Base-by-base conservation (phyloP, 2,329 filamentous ascomycete genomes). In the Arthrocladium fulminans region DNA sequence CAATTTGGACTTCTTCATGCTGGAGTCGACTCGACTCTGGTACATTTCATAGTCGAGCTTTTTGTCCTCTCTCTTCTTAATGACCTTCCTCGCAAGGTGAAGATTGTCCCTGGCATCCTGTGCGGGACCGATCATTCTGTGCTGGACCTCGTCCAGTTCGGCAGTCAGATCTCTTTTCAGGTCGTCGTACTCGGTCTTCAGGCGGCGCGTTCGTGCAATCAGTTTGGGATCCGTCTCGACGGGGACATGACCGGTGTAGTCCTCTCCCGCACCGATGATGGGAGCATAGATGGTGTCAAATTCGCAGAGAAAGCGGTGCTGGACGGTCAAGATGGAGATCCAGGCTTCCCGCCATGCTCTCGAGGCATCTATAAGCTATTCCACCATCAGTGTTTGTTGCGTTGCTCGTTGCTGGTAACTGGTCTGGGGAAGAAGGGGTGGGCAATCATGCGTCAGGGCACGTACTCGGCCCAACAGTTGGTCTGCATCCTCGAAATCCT, bases 1-100 rank as follows among this genome's bases (percentile, higher is more conserved):
- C 48, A 81, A 79, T 30, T 77, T 81, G 19, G 76, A 70, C 65
- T 92, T 92, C 62, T 81, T 82, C 56, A 80, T 73, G 34, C 81
- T 74, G 58, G 78, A 80, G 60, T 85, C 82, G 29, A 82, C 80
- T 53, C 81, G 80, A 57, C 81, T 78, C 63, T 86, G 81, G 56
- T 82, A 82, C 57, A 84, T 79, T 66, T 94, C 88, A 61, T 81
- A 92, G 63, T 94, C 88, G 51, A 89, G 64, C 75, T 87, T 83
- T 67, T 81, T 86, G 59, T 89, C 85, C 61, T 92, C 86, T 40
- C 88, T 74, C 65, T 87, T 88, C 68, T 90, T 92, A 60, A 94
- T 86, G 1, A 81, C 83, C 68, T 88, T 92, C 60, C 84, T 82
- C 62, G 92, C 73, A 2, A 84, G 81, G 55, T 81, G 78, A 51